Percentiles rank a stretch among this genome's conserved stretches.
These are phyloP conservation scores for Fusarium chaquense DNA, from an alignment of 2,329 filamentous ascomycete species.

Conservation along the genomic window DNA sequence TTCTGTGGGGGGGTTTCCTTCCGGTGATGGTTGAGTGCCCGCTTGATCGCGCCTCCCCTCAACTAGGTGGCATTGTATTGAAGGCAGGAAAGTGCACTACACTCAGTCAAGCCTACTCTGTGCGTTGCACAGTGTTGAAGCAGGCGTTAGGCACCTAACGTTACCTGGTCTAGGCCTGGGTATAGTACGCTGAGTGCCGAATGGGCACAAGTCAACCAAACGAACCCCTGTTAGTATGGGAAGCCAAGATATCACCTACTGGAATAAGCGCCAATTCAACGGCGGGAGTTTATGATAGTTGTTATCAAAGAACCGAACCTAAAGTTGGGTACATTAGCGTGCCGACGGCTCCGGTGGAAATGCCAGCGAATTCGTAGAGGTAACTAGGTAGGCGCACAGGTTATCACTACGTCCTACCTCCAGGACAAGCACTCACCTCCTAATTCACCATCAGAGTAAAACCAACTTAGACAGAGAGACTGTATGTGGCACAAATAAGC, in stretches of 20 bases:
- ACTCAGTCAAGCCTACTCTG: background rate
- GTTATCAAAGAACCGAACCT: background rate
- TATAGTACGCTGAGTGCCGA: background rate
- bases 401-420: background rate
- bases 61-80: constrained; percentile 6
- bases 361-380: constrained; percentile 18
- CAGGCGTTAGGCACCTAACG: background rate
- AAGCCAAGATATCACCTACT: background rate
- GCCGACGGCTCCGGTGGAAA: constrained; percentile 18
- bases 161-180: background rate
- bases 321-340: background rate
- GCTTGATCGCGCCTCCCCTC: constrained; percentile 27
- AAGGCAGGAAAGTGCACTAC: background rate
- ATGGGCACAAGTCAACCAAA: constrained; percentile 4
- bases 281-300: background rate
- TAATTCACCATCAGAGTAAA: background rate
- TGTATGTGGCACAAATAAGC: constrained; percentile 26
- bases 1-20: constrained; percentile 24
- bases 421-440: background rate
- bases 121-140: constrained; percentile 27
- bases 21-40: constrained; percentile 16
- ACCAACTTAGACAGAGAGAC: background rate
- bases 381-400: background rate
- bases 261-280: background rate
- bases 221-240: constrained; percentile 5